phyloP scores from a whole-genome alignment of 106 monocot species.

The Phalaenopsis aphrodite region DNA sequence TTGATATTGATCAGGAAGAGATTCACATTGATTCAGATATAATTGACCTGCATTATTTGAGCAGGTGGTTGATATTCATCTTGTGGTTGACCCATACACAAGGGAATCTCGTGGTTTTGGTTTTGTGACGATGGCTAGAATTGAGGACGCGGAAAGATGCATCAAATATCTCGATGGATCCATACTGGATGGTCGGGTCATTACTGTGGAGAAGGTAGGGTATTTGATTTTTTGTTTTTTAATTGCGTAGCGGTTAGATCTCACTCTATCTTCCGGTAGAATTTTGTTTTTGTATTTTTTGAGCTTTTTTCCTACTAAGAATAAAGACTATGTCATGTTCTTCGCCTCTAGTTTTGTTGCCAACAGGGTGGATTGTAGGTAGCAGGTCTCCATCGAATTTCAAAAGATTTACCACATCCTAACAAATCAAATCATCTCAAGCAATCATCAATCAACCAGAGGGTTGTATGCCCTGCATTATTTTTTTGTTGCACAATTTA shows the following conservation, averaged over 20 bases:
- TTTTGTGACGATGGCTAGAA: conserved; percentile 67
- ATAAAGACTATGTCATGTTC: conserved; percentile 27
- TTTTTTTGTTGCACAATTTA: conserved; percentile 4
- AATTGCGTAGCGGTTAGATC: not conserved
- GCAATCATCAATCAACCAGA: conserved; percentile 31
- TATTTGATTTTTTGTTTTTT: not conserved
- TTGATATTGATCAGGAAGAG: too few relatives aligned
- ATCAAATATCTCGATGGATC: conserved; percentile 76
- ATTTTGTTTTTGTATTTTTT: not conserved
- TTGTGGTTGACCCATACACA: conserved; percentile 74
- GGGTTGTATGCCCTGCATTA: conserved; percentile 76
- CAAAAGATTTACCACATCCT: conserved; percentile 41
- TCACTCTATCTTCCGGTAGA: not conserved
- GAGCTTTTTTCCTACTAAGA: conserved; percentile 14
- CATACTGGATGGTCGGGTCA: conserved; percentile 78
- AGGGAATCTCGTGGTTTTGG: conserved; percentile 91
- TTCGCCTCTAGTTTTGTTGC: conserved; percentile 35
- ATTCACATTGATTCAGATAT: too few relatives aligned
- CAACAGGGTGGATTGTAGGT: conserved; percentile 54
- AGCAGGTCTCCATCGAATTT: conserved; percentile 69
- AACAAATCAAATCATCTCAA: conserved; percentile 58
- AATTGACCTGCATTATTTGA: not conserved
- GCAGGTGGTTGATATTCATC: conserved; percentile 67
- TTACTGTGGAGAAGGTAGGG: conserved; percentile 88
- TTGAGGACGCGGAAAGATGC: conserved; percentile 61